Percentiles rank a stretch among this genome's conserved stretches.
Conservation (phyloP, 148 eudicot genomes). For the Selenicereus undatus region DNA sequence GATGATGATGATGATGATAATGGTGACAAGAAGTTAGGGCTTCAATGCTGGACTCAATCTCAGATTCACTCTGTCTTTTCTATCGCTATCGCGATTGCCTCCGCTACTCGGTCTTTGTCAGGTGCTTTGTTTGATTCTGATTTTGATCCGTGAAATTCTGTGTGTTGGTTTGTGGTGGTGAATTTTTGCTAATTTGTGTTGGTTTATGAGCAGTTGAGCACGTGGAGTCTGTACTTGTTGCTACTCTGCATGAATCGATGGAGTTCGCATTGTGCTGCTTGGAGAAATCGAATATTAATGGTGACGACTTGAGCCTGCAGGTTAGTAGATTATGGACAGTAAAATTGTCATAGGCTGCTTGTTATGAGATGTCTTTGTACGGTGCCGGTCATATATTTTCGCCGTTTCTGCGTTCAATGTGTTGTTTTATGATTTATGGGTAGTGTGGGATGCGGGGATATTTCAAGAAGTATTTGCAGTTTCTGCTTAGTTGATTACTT, state of each 20-base stretch:
- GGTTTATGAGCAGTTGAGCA: constrained; percentile 58
- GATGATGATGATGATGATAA: constrained; percentile 35
- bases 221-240: constrained; percentile 64
- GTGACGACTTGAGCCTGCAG: constrained; percentile 70
- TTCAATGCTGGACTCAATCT: constrained; percentile 58
- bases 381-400: neutral
- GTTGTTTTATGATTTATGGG: neutral
- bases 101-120: constrained; percentile 54
- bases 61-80: constrained; percentile 63
- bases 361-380: neutral
- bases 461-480: neutral
- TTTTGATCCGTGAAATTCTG: neutral
- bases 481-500: neutral
- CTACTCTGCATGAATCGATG: constrained; percentile 62
- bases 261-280: constrained; percentile 76
- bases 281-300: constrained; percentile 48
- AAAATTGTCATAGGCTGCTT: neutral
- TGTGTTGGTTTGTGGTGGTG: constrained; percentile 16
- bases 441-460: neutral
- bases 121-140: constrained; percentile 29
- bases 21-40: constrained; percentile 46
- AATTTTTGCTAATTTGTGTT: constrained; percentile 18
- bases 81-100: constrained; percentile 48
- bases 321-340: constrained; percentile 32
- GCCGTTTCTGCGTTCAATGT: neutral